phyloP scores from a whole-genome alignment of 768 basidiomycete genomes.

The Kwoniella europaea region DNA sequence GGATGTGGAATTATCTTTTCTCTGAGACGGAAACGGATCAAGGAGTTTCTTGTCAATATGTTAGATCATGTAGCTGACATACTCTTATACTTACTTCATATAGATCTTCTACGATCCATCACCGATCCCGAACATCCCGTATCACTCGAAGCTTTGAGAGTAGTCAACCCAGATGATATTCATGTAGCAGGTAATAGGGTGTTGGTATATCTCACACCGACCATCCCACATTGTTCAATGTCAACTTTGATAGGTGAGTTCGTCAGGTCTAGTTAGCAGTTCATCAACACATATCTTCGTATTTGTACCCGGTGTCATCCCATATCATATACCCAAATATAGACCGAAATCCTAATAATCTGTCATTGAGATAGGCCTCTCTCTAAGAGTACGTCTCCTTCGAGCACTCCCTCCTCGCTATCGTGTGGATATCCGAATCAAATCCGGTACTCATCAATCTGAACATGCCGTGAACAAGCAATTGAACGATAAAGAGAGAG shows the following conservation, averaged over 20 bases:
- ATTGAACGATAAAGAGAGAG: conserved; percentile 97
- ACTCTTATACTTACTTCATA: background rate
- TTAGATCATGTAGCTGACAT: background rate
- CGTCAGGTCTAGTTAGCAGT: too few species aligned
- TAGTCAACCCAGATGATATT: conserved; percentile 89
- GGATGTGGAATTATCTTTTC: too few species aligned
- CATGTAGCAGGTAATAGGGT: conserved; percentile 67
- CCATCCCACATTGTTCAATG: conserved; percentile 97
- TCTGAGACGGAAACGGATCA: background rate
- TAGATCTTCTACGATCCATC: conserved; percentile 89
- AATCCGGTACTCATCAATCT: conserved; percentile 94
- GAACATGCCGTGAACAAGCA: conserved; percentile 97
- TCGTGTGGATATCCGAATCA: conserved; percentile 91
- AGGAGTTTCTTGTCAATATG: too few species aligned
- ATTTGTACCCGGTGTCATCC: too few species aligned
- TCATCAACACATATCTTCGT: too few species aligned
- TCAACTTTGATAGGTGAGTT: conserved; percentile 85
- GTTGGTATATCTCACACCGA: conserved; percentile 91
- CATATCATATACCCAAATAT: too few species aligned
- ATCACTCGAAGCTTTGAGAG: conserved; percentile 89
- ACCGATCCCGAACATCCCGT: conserved; percentile 93
- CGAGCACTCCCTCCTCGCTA: conserved; percentile 88
- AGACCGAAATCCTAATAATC: too few species aligned
- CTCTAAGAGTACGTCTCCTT: conserved; percentile 87
- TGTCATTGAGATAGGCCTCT: conserved; percentile 68